Conservation (phyloP, 140 eudicot genomes). For the Cichorium intybus region DNA sequence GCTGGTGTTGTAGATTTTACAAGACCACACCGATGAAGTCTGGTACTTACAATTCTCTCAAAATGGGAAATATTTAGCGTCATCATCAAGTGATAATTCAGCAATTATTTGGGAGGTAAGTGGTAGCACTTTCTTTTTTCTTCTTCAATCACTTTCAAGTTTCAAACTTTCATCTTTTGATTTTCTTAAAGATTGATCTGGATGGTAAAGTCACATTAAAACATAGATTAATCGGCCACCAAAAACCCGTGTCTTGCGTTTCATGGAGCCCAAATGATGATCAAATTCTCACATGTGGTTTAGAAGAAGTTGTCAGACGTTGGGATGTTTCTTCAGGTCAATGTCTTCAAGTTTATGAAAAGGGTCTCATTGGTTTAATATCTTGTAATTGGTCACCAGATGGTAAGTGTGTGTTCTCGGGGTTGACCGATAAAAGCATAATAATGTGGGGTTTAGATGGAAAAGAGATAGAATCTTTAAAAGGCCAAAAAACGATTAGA, state of each 20-base stretch:
- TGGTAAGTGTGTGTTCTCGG: constrained; percentile 66
- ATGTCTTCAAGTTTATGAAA: constrained; percentile 71
- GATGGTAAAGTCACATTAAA: constrained; percentile 51
- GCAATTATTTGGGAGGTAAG: constrained; percentile 84
- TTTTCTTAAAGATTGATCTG: constrained; percentile 42
- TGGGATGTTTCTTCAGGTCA: constrained; percentile 85
- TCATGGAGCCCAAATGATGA: constrained; percentile 72
- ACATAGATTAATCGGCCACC: constrained; percentile 70
- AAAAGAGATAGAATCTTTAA: constrained; percentile 65
- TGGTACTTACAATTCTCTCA: constrained; percentile 89
- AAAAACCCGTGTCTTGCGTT: constrained; percentile 61
- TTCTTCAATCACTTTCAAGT: neutral
- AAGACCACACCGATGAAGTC: constrained; percentile 70
- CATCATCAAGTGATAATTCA: constrained; percentile 64
- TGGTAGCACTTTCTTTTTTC: neutral
- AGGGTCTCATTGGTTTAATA: constrained; percentile 46
- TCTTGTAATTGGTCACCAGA: constrained; percentile 92
- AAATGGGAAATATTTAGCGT: constrained; percentile 74
- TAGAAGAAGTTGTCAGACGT: constrained; percentile 64
- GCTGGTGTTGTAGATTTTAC: constrained; percentile 43
- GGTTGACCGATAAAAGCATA: constrained; percentile 72
- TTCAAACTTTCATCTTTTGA: neutral
- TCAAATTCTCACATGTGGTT: constrained; percentile 78
- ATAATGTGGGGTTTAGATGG: constrained; percentile 78
- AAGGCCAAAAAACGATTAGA: constrained; percentile 55